Evolutionary conservation across 176 grass and related monocot genomes (phyloP).

Genomic region (Poa annua): DNA sequence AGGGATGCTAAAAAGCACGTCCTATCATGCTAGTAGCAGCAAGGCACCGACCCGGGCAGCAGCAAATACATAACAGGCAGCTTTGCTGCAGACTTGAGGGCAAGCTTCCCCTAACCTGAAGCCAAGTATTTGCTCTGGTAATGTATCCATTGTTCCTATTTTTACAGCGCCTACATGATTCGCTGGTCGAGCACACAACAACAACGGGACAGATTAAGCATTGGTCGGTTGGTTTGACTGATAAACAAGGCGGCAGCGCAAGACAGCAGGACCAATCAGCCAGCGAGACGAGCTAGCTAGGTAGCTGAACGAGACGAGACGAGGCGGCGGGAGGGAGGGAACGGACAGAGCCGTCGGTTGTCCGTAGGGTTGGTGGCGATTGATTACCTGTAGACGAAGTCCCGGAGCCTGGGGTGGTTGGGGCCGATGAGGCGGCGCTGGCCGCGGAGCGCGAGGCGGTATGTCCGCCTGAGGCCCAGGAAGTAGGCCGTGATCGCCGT

Average conservation of each 20-base stretch:
- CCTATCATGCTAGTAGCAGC: background rate
- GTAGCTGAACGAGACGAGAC: background rate
- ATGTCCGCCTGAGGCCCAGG: constrained; percentile 77
- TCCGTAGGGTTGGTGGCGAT: too few species aligned
- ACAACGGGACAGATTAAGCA: background rate
- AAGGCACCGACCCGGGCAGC: background rate
- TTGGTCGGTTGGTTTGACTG: background rate
- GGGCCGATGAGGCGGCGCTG: constrained; percentile 81
- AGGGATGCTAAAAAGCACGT: background rate
- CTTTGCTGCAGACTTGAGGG: background rate
- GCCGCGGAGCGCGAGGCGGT: constrained; percentile 80
- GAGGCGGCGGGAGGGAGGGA: background rate
- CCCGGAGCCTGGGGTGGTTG: constrained; percentile 66
- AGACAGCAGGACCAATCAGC: background rate
- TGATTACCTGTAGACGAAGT: constrained; percentile 81
- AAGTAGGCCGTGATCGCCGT: constrained; percentile 96
- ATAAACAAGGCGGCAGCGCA: background rate
- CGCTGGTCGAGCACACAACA: background rate
- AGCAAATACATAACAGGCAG: background rate
- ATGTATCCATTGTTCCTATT: background rate
- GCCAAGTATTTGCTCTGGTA: background rate
- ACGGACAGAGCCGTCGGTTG: background rate
- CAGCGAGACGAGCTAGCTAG: background rate
- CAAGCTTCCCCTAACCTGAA: background rate
- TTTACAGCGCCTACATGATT: background rate